Percentiles rank a stretch among this genome's conserved stretches.
These are phyloP conservation scores for Didymella glomerata DNA, from an alignment of 2,329 filamentous ascomycete species.

Conservation along the genomic window DNA sequence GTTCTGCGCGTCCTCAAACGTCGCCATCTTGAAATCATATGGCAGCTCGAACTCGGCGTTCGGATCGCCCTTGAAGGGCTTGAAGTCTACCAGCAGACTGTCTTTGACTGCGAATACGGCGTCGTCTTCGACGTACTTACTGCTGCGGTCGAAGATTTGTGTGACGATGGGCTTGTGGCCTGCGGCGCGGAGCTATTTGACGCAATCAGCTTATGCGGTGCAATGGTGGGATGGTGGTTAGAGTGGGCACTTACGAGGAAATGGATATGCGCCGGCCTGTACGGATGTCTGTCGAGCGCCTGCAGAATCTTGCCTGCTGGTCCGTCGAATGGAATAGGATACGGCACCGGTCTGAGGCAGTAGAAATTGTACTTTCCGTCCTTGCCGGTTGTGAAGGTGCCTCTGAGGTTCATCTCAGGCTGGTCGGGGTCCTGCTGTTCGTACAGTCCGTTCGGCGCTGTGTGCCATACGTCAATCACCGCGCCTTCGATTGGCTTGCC, in stretches of 20 bases:
- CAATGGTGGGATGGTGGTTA: too few relatives aligned
- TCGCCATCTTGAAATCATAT: conserved; percentile 60
- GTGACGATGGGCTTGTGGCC: conserved; percentile 75
- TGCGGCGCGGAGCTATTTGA: conserved; percentile 59
- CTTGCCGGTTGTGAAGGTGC: conserved; percentile 72
- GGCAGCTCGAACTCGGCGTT: conserved; percentile 63
- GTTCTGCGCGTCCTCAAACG: conserved; percentile 48
- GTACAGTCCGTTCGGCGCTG: conserved; percentile 71
- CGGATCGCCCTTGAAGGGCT: conserved; percentile 59
- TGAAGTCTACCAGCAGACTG: conserved; percentile 65
- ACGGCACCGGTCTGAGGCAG: conserved; percentile 56
- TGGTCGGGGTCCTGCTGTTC: conserved; percentile 78
- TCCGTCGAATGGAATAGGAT: conserved; percentile 65
- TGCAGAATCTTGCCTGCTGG: conserved; percentile 66
- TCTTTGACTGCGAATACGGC: conserved; percentile 69
- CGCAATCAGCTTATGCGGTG: not conserved
- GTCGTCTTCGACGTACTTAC: conserved; percentile 68
- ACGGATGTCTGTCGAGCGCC: conserved; percentile 68
- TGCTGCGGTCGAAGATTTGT: conserved; percentile 77
- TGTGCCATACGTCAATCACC: conserved; percentile 80
- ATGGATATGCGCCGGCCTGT: conserved; percentile 70
- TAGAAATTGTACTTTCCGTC: conserved; percentile 67
- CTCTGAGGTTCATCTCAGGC: conserved; percentile 76
- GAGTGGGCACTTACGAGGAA: conserved; percentile 57
- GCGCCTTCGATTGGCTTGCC: conserved; percentile 71